Percentiles rank a stretch among this genome's conserved stretches.
Evolutionary conservation across 2,329 filamentous ascomycete genomes (phyloP).

Genomic region (Ophiosphaerella korrae): DNA sequence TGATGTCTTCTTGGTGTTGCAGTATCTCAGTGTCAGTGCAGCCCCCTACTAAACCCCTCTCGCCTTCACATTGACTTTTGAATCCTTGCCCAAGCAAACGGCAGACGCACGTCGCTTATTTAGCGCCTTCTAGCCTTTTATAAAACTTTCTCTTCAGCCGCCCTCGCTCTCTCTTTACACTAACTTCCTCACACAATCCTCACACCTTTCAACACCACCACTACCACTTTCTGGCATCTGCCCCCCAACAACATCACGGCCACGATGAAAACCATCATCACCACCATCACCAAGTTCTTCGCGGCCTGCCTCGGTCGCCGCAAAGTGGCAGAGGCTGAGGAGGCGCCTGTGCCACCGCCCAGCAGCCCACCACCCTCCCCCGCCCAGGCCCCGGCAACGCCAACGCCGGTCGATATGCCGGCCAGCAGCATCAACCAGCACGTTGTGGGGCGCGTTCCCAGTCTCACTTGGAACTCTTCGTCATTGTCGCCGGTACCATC

Average conservation of each 20-base stretch:
- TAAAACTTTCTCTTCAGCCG: not conserved
- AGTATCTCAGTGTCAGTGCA: conserved; percentile 9
- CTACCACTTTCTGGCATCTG: not conserved
- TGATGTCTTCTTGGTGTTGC: conserved; percentile 10
- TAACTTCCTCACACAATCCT: not conserved
- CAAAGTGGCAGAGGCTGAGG: not conserved
- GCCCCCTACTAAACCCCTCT: not conserved
- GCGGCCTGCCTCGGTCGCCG: not conserved
- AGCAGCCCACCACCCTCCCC: not conserved
- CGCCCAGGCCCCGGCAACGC: not conserved
- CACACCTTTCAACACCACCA: not conserved
- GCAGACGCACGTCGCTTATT: not conserved
- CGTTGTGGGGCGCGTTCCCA: too few species aligned
- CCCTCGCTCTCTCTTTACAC: not conserved
- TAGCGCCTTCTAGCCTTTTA: not conserved
- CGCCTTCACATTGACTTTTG: not conserved
- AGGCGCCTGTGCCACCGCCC: not conserved
- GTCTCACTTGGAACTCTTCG: too few species aligned
- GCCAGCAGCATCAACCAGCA: too few species aligned
- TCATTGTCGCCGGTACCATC: too few species aligned
- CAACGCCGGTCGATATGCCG: too few species aligned
- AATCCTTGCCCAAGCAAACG: not conserved
- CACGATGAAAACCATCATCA: not conserved
- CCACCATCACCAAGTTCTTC: not conserved
- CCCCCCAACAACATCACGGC: not conserved